Percentiles rank a stretch among this genome's conserved stretches.
Evolutionary conservation across 73 alveolate species (phyloP).

Genomic region (Durusdinium trenchii): DNA sequence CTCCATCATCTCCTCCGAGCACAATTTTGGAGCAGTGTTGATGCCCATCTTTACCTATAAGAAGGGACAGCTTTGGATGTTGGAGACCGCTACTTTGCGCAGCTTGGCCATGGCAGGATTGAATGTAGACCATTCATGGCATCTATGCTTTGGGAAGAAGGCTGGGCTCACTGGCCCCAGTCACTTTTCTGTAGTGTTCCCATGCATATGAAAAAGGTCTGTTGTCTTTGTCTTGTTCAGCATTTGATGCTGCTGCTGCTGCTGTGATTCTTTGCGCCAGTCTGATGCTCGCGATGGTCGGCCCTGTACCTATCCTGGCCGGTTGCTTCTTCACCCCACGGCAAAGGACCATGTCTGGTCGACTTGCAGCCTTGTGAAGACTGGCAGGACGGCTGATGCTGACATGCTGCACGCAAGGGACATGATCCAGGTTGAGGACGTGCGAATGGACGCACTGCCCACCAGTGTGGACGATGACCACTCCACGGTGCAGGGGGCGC

Average conservation of each 20-base stretch:
- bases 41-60: constrained; percentile 60
- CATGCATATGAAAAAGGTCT: no score
- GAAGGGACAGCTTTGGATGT: constrained; percentile 31
- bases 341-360: constrained; percentile 15
- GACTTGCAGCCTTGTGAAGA: not conserved
- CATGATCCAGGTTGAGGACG: constrained; percentile 45
- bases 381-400: constrained; percentile 15
- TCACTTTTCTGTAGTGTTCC: not conserved
- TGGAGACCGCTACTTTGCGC: constrained; percentile 9
- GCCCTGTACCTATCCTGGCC: constrained; percentile 38
- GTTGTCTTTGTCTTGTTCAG: no score
- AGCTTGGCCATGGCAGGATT: not conserved
- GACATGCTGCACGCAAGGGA: constrained; percentile 28
- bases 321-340: not conserved
- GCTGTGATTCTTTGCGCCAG: not conserved
- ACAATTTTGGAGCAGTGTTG: constrained; percentile 15
- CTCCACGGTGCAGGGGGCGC: constrained; percentile 25
- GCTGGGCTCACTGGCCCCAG: not conserved
- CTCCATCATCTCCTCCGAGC: not conserved
- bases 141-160: constrained; percentile 7
- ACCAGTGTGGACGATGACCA: not conserved
- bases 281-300: constrained; percentile 49
- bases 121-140: constrained; percentile 23
- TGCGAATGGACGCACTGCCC: not conserved
- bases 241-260: no score